Percentiles rank a stretch among this genome's conserved stretches.
Evolutionary conservation across 1,284 basidiomycete species (phyloP).

Genomic region (Anthracocystis setariae): DNA sequence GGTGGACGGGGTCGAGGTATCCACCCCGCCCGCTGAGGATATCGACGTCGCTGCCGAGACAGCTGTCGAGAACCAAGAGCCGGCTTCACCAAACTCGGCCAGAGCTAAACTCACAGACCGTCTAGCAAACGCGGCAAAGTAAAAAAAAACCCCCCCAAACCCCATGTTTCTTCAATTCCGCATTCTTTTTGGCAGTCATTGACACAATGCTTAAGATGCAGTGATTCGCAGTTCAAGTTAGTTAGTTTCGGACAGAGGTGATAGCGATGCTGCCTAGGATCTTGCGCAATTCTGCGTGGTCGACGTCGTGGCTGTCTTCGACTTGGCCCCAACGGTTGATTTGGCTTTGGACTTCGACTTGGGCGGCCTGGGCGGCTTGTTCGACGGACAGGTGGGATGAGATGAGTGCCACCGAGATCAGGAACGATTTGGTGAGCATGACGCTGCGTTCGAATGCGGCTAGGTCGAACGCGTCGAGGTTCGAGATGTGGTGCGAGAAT

Average conservation of each 20-base stretch:
- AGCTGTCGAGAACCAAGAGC: conserved; percentile 1
- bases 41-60: conserved; percentile 18
- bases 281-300: conserved; percentile 89
- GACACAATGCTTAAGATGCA: no score
- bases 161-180: no score
- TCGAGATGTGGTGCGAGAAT: conserved; percentile 28
- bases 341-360: conserved; percentile 93
- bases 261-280: conserved; percentile 73
- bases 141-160: no score
- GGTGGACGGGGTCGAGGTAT: conserved; percentile 14
- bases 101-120: conserved; percentile 29
- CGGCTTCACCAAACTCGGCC: not conserved
- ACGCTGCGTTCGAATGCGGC: conserved; percentile 88
- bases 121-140: conserved; percentile 28
- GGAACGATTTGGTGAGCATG: conserved; percentile 88
- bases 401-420: conserved; percentile 86
- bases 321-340: conserved; percentile 98
- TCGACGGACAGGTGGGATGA: conserved; percentile 77
- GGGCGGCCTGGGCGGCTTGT: conserved; percentile 83
- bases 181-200: no score
- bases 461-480: conserved; percentile 47
- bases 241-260: conserved; percentile 26
- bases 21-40: conserved; percentile 3
- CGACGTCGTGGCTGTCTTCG: conserved; percentile 83
- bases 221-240: no score